A percentile compares a stretch with the other conserved stretches of the same genome.
Conservation (phyloP, 2,329 filamentous ascomycete genomes). For the Endocalyx cinctus region DNA sequence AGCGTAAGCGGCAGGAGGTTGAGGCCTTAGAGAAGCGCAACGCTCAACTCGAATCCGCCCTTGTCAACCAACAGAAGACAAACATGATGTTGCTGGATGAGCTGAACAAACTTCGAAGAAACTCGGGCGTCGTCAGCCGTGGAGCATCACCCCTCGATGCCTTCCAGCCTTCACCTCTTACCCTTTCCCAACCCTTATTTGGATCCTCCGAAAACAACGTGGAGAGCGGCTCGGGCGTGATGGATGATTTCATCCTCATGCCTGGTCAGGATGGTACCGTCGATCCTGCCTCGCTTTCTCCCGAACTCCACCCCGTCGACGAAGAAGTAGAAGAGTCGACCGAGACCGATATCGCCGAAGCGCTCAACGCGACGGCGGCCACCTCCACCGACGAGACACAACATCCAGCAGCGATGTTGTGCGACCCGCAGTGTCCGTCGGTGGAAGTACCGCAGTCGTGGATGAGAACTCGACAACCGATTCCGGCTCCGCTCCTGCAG, state of each 20-base stretch:
- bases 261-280: conserved; percentile 45
- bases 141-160: conserved; percentile 38
- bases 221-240: conserved; percentile 29
- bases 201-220: conserved; percentile 30
- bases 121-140: conserved; percentile 36
- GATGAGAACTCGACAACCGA: conserved; percentile 38
- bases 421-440: conserved; percentile 99
- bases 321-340: conserved; percentile 29
- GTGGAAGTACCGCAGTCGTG: conserved; percentile 52
- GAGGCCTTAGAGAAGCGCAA: conserved; percentile 79
- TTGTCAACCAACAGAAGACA: conserved; percentile 55
- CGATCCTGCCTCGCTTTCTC: conserved; percentile 58
- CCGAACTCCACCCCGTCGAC: conserved; percentile 47
- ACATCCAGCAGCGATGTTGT: conserved; percentile 99
- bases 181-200: conserved; percentile 57
- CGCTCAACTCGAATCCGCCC: conserved; percentile 60
- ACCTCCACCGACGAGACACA: conserved; percentile 88
- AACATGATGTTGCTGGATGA: conserved; percentile 46
- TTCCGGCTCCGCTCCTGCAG: conserved; percentile 43
- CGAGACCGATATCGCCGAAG: conserved; percentile 12
- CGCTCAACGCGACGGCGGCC: conserved; percentile 23
- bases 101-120: conserved; percentile 43
- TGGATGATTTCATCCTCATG: conserved; percentile 41
- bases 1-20: conserved; percentile 84
- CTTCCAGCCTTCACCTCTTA: conserved; percentile 44